Base-by-base conservation (phyloP, 1,139 yeast genomes). In the Groenewaldozyma auringiensis region DNA sequence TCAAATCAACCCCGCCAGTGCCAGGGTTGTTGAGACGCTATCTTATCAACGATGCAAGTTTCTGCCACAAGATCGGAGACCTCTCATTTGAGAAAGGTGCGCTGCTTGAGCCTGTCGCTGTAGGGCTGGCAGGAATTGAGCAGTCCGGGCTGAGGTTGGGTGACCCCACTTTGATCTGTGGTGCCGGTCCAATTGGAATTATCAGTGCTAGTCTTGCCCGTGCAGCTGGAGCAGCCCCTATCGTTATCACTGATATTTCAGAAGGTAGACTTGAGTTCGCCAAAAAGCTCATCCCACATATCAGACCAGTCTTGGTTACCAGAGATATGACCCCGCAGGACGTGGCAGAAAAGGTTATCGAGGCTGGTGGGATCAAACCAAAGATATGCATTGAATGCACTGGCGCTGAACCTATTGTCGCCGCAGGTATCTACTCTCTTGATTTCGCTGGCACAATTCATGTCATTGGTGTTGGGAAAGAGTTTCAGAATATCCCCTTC, bases 161-260 rank as follows among this genome's bases (percentile, higher is more conserved):
- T 50, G 94, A 85, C 51, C 71, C 75, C 11, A 85, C 82, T 21
- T 80, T 81, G 36, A 83, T 88, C 3, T 83, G 84, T 56, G 96
- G 96, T 44, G 96, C 95, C 27, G 96, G 96, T 11, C 96, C 96
- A 8, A 92, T 88, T 51, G 96, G 96, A 33, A 67, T 88, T 43
- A 70, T 88, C 50, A 72, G 82, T 44, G 95, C 94, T 32, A 77
- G 83, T 37, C 82, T 81, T 31, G 94, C 94, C 18, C 75, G 75
- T 47, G 84, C 89, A 13, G 84, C 83, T 54, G 96, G 96, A 33
- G 95, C 96, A 4, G 69, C 81, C 33, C 74, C 76, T 29, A 75
- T 84, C 42, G 71, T 80, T 54, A 72, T 83, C 49, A 77, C 83
- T 39, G 94, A 84, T 42, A 51, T 58, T 21, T 53, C 51, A 31